Percentiles rank a stretch among this genome's conserved stretches.
Conservation (phyloP, 2,329 filamentous ascomycete genomes). For the Orbilia blumenaviensis region DNA sequence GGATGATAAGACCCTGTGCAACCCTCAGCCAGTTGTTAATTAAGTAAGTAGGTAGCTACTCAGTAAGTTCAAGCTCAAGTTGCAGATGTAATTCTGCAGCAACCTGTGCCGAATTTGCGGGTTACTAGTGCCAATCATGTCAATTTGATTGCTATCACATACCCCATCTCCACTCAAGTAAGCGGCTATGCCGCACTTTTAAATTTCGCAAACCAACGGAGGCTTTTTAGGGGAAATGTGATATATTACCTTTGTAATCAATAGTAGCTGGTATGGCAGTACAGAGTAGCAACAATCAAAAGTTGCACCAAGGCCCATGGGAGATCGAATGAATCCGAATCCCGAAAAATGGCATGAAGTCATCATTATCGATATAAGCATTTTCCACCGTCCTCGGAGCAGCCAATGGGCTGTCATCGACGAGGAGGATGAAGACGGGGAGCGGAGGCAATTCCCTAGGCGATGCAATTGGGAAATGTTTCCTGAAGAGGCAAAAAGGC, state of each 20-base stretch:
- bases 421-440: no score
- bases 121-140: not conserved
- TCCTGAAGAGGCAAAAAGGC: conserved; percentile 9
- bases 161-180: no score
- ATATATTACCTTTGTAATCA: no score
- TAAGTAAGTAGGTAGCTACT: not conserved
- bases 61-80: not conserved
- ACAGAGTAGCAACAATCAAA: no score
- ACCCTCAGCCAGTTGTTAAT: no score
- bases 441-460: no score
- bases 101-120: not conserved
- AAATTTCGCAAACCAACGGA: conserved; percentile 8
- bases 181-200: conserved; percentile 12
- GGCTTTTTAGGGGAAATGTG: not conserved
- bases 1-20: conserved; percentile 4
- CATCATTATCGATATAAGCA: not conserved
- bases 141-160: no score
- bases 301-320: no score
- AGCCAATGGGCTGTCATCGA: not conserved
- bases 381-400: not conserved
- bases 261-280: no score
- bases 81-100: conserved; percentile 8
- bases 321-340: no score
- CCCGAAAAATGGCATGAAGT: no score
- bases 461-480: conserved; percentile 21